These are phyloP conservation scores for Carex parvula DNA, from an alignment of 176 grass and related monocot species.

Conservation along the genomic window DNA sequence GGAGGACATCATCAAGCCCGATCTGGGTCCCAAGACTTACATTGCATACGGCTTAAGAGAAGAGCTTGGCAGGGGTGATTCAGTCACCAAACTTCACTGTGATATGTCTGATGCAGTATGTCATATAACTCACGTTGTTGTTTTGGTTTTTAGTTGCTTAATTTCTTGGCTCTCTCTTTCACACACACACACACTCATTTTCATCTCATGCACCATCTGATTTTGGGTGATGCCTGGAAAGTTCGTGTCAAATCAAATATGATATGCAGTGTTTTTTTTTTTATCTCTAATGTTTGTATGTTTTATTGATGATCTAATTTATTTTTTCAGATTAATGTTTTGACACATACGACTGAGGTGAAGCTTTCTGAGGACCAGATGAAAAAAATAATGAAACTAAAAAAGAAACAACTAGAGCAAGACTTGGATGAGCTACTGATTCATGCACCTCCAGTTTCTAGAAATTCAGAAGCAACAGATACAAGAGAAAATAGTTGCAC, in stretches of 20 bases:
- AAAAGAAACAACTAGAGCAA: slow-evolving; percentile 37
- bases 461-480: slow-evolving; percentile 6
- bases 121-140: not conserved
- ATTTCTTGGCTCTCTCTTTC: not conserved
- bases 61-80: slow-evolving; percentile 78
- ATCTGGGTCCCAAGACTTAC: slow-evolving; percentile 61
- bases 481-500: slow-evolving; percentile 9
- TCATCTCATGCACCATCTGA: not conserved
- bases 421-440: slow-evolving; percentile 37
- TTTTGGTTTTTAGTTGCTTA: not conserved
- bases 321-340: slow-evolving; percentile 62
- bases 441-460: not conserved
- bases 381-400: slow-evolving; percentile 32
- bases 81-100: slow-evolving; percentile 89
- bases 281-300: not conserved
- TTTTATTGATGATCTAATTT: not conserved
- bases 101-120: slow-evolving; percentile 76
- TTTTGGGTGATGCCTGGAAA: not conserved
- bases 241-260: not conserved
- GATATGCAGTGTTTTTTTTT: not conserved
- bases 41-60: slow-evolving; percentile 64
- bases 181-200: too few species aligned
- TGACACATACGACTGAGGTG: slow-evolving; percentile 56
- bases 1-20: slow-evolving; percentile 43
- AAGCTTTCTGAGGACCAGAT: not conserved